Percentiles rank a stretch among this genome's conserved stretches.
Evolutionary conservation across 176 grass and related monocot species (phyloP).

Genomic region (Avena atlantica): DNA sequence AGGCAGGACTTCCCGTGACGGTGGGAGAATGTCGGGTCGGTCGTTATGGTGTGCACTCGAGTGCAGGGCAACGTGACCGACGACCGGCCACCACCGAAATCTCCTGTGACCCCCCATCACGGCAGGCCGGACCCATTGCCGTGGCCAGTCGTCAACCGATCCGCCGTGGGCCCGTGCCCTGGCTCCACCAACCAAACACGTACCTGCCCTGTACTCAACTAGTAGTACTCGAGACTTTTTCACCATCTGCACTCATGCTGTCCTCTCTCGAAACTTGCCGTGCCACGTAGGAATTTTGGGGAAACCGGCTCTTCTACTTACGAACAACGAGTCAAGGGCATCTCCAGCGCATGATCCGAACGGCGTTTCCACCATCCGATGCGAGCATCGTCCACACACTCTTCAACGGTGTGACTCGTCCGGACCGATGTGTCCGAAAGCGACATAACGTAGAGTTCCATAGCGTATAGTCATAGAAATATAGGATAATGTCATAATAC

Average conservation of each 20-base stretch:
- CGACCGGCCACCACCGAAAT: conserved; percentile 12
- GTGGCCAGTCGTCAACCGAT: background rate
- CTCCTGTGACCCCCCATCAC: background rate
- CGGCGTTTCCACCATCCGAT: too few relatives aligned
- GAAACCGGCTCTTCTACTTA: too few relatives aligned
- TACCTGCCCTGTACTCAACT: too few relatives aligned
- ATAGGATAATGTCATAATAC: too few relatives aligned
- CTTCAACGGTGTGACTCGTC: too few relatives aligned
- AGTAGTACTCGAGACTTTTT: background rate
- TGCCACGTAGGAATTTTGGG: too few relatives aligned
- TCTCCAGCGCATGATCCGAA: too few relatives aligned
- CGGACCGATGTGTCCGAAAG: too few relatives aligned
- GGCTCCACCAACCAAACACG: conserved; percentile 1
- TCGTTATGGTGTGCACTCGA: conserved; percentile 33
- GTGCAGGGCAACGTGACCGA: conserved; percentile 15
- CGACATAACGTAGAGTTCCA: too few relatives aligned
- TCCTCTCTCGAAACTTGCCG: background rate
- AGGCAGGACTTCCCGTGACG: conserved; percentile 30
- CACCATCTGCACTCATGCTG: background rate
- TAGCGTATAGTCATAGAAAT: too few relatives aligned
- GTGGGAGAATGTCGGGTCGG: conserved; percentile 33
- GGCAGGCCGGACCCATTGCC: background rate
- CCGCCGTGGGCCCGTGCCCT: background rate
- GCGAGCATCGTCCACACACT: too few relatives aligned
- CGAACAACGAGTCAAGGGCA: too few relatives aligned